Base-by-base conservation (phyloP, 371 early-diverging fungal species). In the Mortierella sp. region DNA sequence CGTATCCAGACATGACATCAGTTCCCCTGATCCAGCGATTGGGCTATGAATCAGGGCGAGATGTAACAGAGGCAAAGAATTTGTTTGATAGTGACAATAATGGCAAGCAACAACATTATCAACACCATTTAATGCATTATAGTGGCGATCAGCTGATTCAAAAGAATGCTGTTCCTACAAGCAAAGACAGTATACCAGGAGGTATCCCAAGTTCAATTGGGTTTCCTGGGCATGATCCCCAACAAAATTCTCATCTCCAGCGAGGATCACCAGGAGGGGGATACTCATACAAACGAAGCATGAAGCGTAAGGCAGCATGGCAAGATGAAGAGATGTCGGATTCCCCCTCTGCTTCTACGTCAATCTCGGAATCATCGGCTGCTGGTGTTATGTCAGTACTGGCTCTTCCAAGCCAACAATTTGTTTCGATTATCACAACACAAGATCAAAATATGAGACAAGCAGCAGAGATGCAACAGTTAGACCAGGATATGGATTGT, bases 301-400 rank as follows among this genome's bases (percentile, higher is more conserved):
- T 61, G 43, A 68, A 68, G 29, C 60, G 68, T 23, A 68, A 68
- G 22, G 60, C 61, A 9, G n/a, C 32, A 23, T 61, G 68, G 51
- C 31, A 68, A 12, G 58, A 59, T 15, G 54, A 61, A 9, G 60
- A 53, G 0, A 49, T 58, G 31, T 37, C 56, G 32, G 40, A 34
- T n/a, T 57, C 65, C n/a, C 26, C 28, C 28, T 43, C 40, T 19
- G 22, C 22, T 32, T 0, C 17, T 19, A 31, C n/a, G n/a, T n/a
- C n/a, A n/a, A n/a, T n/a, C n/a, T n/a, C n/a, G n/a, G n/a, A n/a
- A n/a, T n/a, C n/a, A n/a, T n/a, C n/a, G n/a, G n/a, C n/a, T n/a
- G n/a, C 0, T 22, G 43, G 3, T 6, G 3, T 15, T 9, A 23
- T 10, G 2, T 34, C 53, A 35, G 23, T 8, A 37, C 23, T n/a